A percentile compares a stretch with the other conserved stretches of the same genome.
Conservation (phyloP, 148 eudicot species). For the Rhododendron ferrugineum region DNA sequence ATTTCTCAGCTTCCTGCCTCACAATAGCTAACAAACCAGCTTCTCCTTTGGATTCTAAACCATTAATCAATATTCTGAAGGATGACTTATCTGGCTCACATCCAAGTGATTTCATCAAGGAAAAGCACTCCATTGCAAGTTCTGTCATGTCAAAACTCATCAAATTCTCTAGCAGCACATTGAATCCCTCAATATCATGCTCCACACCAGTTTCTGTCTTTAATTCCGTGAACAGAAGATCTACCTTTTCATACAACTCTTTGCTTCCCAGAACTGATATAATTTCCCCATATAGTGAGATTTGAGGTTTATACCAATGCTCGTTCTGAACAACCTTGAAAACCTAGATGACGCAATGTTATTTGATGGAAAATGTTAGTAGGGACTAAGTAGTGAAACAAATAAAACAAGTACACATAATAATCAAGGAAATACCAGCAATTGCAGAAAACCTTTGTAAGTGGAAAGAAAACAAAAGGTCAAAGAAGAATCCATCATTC, state of each 20-base stretch:
- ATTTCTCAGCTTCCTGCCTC: constrained; percentile 42
- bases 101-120: constrained; percentile 43
- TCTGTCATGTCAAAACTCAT: constrained; percentile 27
- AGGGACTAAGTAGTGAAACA: not conserved
- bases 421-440: not conserved
- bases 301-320: constrained; percentile 50
- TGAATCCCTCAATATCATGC: constrained; percentile 43
- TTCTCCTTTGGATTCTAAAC: constrained; percentile 45
- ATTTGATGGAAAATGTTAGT: not conserved
- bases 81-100: constrained; percentile 51
- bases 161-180: constrained; percentile 38
- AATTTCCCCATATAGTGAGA: constrained; percentile 42
- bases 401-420: not conserved
- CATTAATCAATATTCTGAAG: constrained; percentile 33
- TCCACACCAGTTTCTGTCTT: constrained; percentile 32
- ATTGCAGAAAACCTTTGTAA: not conserved
- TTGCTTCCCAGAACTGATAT: constrained; percentile 47
- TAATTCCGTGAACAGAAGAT: constrained; percentile 28
- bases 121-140: constrained; percentile 42
- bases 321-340: constrained; percentile 51
- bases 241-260: constrained; percentile 33
- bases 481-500: not conserved
- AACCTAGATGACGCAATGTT: constrained; percentile 28
- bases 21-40: constrained; percentile 23
- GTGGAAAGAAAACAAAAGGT: not conserved